These are phyloP conservation scores for Boletus vinaceobasis DNA, from an alignment of 768 basidiomycete species.

Conservation along the genomic window DNA sequence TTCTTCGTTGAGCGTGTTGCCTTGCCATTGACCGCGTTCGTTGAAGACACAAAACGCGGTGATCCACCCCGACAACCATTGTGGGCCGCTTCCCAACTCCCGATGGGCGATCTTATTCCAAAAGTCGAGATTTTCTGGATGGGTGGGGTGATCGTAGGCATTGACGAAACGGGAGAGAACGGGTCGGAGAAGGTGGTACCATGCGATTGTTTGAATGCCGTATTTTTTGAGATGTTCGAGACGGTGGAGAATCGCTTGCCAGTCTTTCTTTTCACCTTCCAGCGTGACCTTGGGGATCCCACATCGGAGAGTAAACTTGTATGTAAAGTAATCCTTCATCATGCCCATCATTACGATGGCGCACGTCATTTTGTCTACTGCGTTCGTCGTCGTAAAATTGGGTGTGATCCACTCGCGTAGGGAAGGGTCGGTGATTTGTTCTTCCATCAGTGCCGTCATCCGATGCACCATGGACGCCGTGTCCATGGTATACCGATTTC, in stretches of 20 bases:
- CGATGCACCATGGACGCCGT: slow-evolving; percentile 28
- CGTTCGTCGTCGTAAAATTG: slow-evolving; percentile 43
- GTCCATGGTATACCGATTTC: slow-evolving; percentile 27
- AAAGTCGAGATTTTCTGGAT: slow-evolving; percentile 33
- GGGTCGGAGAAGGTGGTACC: slow-evolving; percentile 40
- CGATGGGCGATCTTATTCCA: slow-evolving; percentile 36
- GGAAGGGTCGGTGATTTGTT: slow-evolving; percentile 19
- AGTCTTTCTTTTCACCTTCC: slow-evolving; percentile 40
- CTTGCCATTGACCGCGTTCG: slow-evolving; percentile 32
- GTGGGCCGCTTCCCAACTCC: slow-evolving; percentile 26
- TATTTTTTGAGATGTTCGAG: slow-evolving; percentile 39
- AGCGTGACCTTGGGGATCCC: slow-evolving; percentile 47
- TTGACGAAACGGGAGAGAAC: slow-evolving; percentile 36
- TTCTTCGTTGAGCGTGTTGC: slow-evolving; percentile 26
- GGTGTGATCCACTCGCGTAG: slow-evolving; percentile 42
- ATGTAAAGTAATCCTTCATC: slow-evolving; percentile 40
- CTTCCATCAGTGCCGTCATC: slow-evolving; percentile 22
- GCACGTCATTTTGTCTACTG: slow-evolving; percentile 35
- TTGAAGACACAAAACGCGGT: slow-evolving; percentile 36
- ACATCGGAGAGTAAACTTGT: slow-evolving; percentile 30
- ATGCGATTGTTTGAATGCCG: slow-evolving; percentile 35
- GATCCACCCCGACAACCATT: slow-evolving; percentile 40
- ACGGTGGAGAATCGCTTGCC: slow-evolving; percentile 33
- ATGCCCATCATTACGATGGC: slow-evolving; percentile 43
- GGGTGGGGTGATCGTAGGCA: slow-evolving; percentile 34